Evolutionary conservation across 2,329 filamentous ascomycete genomes (phyloP), one percentile per base, ranked within the genome.

Genomic region (Talaromyces pinophilus): DNA sequence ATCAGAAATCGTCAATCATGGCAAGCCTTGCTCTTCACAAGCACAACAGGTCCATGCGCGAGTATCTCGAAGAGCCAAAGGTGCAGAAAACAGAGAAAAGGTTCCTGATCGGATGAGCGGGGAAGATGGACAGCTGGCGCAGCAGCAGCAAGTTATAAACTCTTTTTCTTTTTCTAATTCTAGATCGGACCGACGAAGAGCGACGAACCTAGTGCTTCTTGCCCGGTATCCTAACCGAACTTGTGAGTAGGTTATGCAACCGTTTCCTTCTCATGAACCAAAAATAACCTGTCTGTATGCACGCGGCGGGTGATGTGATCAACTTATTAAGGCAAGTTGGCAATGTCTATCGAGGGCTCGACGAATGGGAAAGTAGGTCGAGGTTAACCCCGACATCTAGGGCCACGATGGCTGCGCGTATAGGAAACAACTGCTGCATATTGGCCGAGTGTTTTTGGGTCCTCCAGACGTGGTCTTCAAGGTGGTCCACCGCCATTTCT

Each of bases 331-430:
- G 61, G 42, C 40, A 46, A n/a, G 13, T 46, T 46, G 59, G 15
- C 30, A 44, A 48, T 28, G 62, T 3, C 38, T 48, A 40, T 63
- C 40, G 28, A 59, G 52, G 15, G 19, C 54, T 59, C 8, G 46
- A 54, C 65, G 55, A 67, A 67, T 67, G 40, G 48, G 52, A 67
- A 33, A 38, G 44, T 15, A 63, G 65, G 33, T 44, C 52, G 46
- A 67, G 30, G 22, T 63, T 55, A 28, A 55, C 25, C 64, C 52
- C 46, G 50, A 52, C 65, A 33, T 46, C 59, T 59, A 67, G 65
- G 42, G 57, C 54, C 62, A 64, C 46, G 25, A 52, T 67, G 62
- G 62, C 62, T 64, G 57, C 57, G 48, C 48, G 46, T 48, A 40
- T 25, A 42, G 30, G 54, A 67, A 52, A 25, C 25, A 50, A 61